A percentile compares a stretch with the other conserved stretches of the same genome.
Evolutionary conservation across 305 asterid species (phyloP).

Genomic region (Plantago coronopus): DNA sequence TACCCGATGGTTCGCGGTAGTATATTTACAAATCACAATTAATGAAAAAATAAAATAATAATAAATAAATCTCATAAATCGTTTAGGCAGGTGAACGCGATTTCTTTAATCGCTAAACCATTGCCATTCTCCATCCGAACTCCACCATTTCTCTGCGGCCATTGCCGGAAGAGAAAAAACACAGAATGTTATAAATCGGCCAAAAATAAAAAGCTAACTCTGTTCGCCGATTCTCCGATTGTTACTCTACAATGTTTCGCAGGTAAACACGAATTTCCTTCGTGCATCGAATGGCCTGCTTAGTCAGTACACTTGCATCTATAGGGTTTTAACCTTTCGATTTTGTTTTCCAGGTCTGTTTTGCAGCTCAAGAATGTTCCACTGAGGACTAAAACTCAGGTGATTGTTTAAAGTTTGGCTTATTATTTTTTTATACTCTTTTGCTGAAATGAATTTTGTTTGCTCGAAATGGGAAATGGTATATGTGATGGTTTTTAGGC

Average conservation of each 20-base stretch:
- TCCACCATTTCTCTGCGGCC: background rate
- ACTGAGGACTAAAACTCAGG: slow-evolving; percentile 67
- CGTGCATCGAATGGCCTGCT: background rate
- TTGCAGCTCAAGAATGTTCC: slow-evolving; percentile 61
- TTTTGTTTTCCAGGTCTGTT: slow-evolving; percentile 57
- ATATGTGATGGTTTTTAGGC: too few relatives aligned
- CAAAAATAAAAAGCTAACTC: background rate
- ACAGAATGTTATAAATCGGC: background rate
- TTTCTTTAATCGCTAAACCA: background rate
- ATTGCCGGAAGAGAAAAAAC: background rate
- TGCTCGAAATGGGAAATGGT: background rate
- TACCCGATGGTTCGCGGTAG: too few relatives aligned
- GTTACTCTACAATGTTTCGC: slow-evolving; percentile 33
- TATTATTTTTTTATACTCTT: slow-evolving; percentile 11
- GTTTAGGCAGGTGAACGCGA: background rate
- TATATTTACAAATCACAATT: too few relatives aligned
- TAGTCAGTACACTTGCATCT: background rate
- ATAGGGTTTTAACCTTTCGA: slow-evolving; percentile 2
- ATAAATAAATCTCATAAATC: background rate
- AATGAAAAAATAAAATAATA: background rate
- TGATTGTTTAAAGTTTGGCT: slow-evolving; percentile 9
- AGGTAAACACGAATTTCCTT: slow-evolving; percentile 21
- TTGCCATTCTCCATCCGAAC: background rate
- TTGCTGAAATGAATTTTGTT: slow-evolving; percentile 5
- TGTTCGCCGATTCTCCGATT: background rate